Base-by-base conservation (phyloP, 208 protist genomes). In the Trichomonas tenax region DNA sequence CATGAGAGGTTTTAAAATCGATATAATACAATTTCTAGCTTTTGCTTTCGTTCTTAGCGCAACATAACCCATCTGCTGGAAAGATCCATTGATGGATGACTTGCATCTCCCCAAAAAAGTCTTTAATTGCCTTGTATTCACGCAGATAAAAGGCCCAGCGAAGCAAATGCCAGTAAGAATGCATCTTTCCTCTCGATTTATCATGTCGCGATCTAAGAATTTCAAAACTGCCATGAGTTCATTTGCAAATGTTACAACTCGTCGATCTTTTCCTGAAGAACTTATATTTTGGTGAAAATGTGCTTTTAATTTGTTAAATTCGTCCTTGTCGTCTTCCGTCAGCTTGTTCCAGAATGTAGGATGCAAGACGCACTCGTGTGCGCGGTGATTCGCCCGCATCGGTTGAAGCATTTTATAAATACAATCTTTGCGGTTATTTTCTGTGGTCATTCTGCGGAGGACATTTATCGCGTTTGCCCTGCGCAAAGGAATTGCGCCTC, bases 21-120 rank as follows among this genome's bases (percentile, higher is more conserved):
- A 34, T 58, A 93, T 44, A 51, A 93, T 93, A 51, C 86, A 93
- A 38, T 34, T 93, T 17, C 86, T 48, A 8, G 86, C 86, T 41
- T 93, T 93, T 51, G 44, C 44, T 41, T 93, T 93, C 0, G 86
- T 93, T 38, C 86, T 38, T 23, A 93, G 41, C 0, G 86, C 86
- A 34, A 93, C 86, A 38, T 93, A 93, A 23, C 86, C 86, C 86
- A 93, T 93, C 46, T 93, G 86, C 46, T 93, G 86, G 46, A 93
- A 93, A n/a, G 40, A 41, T 17, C 86, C 86, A 38, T 93, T 93
- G 6, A 93, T 93, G 0, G 86, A 93, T 51, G 86, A 93, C 46
- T 93, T 93, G 26, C 86, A 93, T 51, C 86, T 48, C 2, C 86
- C 86, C 9, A 93, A 51, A 51, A 93, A 93, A 11, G 40, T 34